Conservation (phyloP, 345 rosid species). For the Brassica carinata region DNA sequence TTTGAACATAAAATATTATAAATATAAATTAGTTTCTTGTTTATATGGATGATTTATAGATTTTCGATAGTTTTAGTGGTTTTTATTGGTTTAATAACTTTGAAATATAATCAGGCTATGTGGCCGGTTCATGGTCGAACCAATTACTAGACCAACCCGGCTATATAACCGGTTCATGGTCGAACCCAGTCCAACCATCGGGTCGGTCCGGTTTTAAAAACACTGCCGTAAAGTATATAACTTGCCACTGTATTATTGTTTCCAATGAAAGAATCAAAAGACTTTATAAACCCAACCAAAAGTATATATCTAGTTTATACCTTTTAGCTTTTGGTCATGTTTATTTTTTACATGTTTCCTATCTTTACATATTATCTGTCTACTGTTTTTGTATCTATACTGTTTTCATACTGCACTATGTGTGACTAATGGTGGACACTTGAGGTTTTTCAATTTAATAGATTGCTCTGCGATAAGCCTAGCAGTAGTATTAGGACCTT, state of each 20-base stretch:
- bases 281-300: neutral
- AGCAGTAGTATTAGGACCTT: conserved; percentile 61
- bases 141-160: too few relatives aligned
- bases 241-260: neutral
- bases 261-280: conserved; percentile 3
- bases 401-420: conserved; percentile 37
- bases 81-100: too few relatives aligned
- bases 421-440: conserved; percentile 26
- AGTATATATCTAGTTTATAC: neutral
- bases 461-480: conserved; percentile 59
- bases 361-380: neutral
- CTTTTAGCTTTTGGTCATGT: neutral
- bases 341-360: neutral
- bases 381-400: conserved; percentile 4
- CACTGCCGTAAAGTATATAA: neutral
- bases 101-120: too few relatives aligned
- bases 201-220: too few relatives aligned
- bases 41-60: too few relatives aligned
- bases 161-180: too few relatives aligned
- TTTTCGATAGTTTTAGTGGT: too few relatives aligned
- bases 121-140: too few relatives aligned
- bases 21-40: too few relatives aligned
- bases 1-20: too few relatives aligned
- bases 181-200: too few relatives aligned
- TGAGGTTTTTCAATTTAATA: conserved; percentile 40